Evolutionary conservation across 805 yeast species (phyloP).

Genomic region (Jamesozyma jinghongensis): DNA sequence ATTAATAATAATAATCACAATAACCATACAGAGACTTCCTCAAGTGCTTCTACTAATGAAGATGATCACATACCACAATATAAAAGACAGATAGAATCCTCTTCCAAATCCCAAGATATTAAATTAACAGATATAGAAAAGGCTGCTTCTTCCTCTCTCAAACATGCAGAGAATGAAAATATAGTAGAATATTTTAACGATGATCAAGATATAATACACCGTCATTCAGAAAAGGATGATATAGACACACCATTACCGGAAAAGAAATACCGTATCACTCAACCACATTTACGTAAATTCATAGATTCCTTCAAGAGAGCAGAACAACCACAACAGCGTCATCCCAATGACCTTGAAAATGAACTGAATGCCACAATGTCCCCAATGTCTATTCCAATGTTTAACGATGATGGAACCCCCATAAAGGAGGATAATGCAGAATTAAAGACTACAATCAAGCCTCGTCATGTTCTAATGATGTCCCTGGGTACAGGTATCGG

Average conservation of each 20-base stretch:
- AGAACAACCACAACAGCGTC: slow-evolving; percentile 17
- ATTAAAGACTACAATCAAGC: slow-evolving; percentile 28
- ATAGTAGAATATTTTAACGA: slow-evolving; percentile 15
- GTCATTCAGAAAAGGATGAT: background rate
- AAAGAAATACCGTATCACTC: background rate
- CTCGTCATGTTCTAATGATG: slow-evolving; percentile 63
- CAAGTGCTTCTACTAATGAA: no score
- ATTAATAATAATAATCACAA: no score
- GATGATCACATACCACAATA: slow-evolving; percentile 7
- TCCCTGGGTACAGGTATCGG: slow-evolving; percentile 72
- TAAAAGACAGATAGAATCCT: no score
- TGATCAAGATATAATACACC: background rate
- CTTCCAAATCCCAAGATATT: background rate
- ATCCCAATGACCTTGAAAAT: slow-evolving; percentile 1
- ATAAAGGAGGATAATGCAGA: slow-evolving; percentile 7
- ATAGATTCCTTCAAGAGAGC: slow-evolving; percentile 36
- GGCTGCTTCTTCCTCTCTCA: slow-evolving; percentile 1
- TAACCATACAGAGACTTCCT: no score
- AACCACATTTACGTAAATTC: slow-evolving; percentile 21
- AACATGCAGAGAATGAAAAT: slow-evolving; percentile 9
- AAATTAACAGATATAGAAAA: slow-evolving; percentile 12
- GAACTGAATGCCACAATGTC: slow-evolving; percentile 1
- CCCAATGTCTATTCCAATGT: slow-evolving; percentile 4
- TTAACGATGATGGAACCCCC: slow-evolving; percentile 2
- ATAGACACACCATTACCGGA: background rate